Evolutionary conservation across 2,329 filamentous ascomycete genomes (phyloP).

Genomic region (Aspergillus candidus): DNA sequence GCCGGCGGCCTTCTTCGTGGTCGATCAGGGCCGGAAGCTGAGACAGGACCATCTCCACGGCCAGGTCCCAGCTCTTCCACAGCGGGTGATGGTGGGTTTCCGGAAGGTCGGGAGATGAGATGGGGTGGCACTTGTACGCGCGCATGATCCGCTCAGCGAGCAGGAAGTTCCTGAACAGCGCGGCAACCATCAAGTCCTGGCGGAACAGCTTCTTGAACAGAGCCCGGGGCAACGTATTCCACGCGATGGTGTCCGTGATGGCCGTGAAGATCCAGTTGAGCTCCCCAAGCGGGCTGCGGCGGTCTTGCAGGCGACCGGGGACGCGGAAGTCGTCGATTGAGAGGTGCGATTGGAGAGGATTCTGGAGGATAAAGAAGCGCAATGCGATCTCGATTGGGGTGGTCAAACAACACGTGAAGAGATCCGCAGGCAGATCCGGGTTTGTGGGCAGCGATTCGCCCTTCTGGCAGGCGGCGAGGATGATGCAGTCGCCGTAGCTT

Average conservation of each 20-base stretch:
- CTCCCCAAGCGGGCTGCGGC: constrained; percentile 88
- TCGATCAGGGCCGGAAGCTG: constrained; percentile 81
- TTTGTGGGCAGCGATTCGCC: constrained; percentile 94
- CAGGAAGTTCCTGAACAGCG: constrained; percentile 91
- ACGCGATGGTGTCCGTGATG: constrained; percentile 97
- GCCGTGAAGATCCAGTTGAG: constrained; percentile 99
- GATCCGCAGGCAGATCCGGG: constrained; percentile 82
- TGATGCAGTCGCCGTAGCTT: constrained; percentile 78
- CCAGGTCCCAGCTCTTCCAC: constrained; percentile 97
- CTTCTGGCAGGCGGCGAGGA: constrained; percentile 82
- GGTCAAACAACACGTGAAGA: constrained; percentile 93
- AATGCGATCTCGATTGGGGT: constrained; percentile 97
- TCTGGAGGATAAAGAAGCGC: constrained; percentile 93
- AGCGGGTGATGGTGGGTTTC: constrained; percentile 91
- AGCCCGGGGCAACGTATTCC: constrained; percentile 85
- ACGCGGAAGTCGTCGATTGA: constrained; percentile 80
- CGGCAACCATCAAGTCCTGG: constrained; percentile 98
- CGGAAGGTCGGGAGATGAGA: constrained; percentile 85
- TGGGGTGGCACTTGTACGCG: constrained; percentile 90
- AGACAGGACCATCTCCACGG: constrained; percentile 87
- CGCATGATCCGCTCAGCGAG: constrained; percentile 93
- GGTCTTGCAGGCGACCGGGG: constrained; percentile 84
- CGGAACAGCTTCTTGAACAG: constrained; percentile 95
- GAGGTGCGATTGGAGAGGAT: constrained; percentile 63
- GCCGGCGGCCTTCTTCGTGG: constrained; percentile 64